Conservation (phyloP, 2,329 filamentous ascomycete genomes). For the Lachnellula subtilissima region DNA sequence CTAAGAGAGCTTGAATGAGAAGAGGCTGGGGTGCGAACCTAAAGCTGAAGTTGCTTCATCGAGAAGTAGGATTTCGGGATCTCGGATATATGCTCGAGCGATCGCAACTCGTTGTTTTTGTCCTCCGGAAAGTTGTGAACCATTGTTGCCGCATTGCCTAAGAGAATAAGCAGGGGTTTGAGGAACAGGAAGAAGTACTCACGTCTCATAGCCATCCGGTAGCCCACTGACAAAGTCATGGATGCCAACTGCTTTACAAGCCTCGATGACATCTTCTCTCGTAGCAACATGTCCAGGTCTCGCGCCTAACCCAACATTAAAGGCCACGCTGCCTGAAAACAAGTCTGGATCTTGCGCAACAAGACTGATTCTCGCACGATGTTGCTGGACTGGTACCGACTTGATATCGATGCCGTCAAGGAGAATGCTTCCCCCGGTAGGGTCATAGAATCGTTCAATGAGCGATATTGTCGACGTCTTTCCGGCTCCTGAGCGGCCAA, state of each 20-base stretch:
- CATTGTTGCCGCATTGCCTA: constrained; percentile 61
- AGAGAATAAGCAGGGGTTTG: not conserved
- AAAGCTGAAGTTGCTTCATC: constrained; percentile 80
- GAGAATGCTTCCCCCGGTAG: constrained; percentile 30
- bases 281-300: constrained; percentile 50
- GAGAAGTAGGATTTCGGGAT: constrained; percentile 68
- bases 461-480: constrained; percentile 62
- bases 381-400: constrained; percentile 37
- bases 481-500: constrained; percentile 61
- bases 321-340: constrained; percentile 51
- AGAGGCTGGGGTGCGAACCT: constrained; percentile 46
- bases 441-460: constrained; percentile 48
- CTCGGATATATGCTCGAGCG: constrained; percentile 67
- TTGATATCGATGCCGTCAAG: constrained; percentile 40
- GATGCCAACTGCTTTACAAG: constrained; percentile 64
- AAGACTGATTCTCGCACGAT: constrained; percentile 49
- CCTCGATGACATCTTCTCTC: constrained; percentile 58
- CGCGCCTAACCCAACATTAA: constrained; percentile 53
- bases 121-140: constrained; percentile 69
- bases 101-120: constrained; percentile 77
- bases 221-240: constrained; percentile 61
- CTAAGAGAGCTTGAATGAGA: not conserved
- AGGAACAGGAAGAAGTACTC: constrained; percentile 46
- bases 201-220: constrained; percentile 63
- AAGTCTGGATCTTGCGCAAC: constrained; percentile 54